A percentile compares a stretch with the other conserved stretches of the same genome.
These are phyloP conservation scores for Cytospora paraplurivora DNA, from an alignment of 2,329 filamentous ascomycete genomes.

Conservation along the genomic window DNA sequence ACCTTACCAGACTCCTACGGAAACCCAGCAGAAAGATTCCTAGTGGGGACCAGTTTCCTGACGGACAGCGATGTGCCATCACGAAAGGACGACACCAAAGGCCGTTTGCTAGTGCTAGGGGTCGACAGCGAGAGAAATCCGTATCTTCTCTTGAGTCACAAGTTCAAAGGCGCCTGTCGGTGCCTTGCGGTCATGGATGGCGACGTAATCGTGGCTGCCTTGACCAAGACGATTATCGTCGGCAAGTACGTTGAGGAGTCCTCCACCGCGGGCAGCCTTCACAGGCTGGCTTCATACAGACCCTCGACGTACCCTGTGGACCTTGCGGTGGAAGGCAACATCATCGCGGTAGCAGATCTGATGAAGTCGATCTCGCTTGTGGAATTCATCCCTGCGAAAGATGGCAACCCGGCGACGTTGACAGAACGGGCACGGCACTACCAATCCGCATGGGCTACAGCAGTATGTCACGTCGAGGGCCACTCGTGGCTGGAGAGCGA, in stretches of 20 bases:
- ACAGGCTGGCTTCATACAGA: slow-evolving; percentile 74
- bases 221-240: slow-evolving; percentile 82
- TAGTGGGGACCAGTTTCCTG: slow-evolving; percentile 86
- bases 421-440: slow-evolving; percentile 78
- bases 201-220: slow-evolving; percentile 77
- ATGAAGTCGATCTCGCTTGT: slow-evolving; percentile 90
- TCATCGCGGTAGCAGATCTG: slow-evolving; percentile 84
- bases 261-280: slow-evolving; percentile 58
- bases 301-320: slow-evolving; percentile 84
- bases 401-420: slow-evolving; percentile 63
- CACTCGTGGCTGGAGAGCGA: slow-evolving; percentile 83
- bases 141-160: slow-evolving; percentile 69
- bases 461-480: slow-evolving; percentile 70
- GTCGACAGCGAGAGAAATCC: slow-evolving; percentile 74
- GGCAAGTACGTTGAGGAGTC: slow-evolving; percentile 60
- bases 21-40: slow-evolving; percentile 70
- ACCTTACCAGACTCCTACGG: slow-evolving; percentile 64
- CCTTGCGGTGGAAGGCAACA: slow-evolving; percentile 70
- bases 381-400: slow-evolving; percentile 63
- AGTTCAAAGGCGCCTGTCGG: slow-evolving; percentile 78
- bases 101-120: slow-evolving; percentile 83
- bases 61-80: slow-evolving; percentile 56
- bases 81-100: slow-evolving; percentile 54
- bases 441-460: slow-evolving; percentile 79
- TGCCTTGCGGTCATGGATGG: slow-evolving; percentile 74